Percentiles rank a stretch among this genome's conserved stretches.
Conservation (phyloP, 768 basidiomycete species). For the Pleurotus ostreatus region DNA sequence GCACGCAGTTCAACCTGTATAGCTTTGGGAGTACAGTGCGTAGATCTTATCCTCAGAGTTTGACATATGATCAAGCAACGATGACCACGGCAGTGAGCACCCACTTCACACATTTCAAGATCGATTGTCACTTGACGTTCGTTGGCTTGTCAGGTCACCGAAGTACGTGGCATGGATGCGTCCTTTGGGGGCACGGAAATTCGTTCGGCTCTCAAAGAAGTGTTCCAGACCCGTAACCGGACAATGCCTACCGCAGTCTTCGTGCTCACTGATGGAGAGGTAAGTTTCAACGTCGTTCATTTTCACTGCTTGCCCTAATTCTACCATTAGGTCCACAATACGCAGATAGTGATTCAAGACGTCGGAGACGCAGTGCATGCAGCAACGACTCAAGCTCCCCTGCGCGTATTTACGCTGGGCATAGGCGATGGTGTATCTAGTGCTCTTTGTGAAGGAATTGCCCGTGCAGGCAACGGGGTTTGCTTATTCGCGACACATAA, state of each 20-base stretch:
- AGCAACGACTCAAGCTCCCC: conserved; percentile 23
- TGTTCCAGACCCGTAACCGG: conserved; percentile 29
- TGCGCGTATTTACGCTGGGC: conserved; percentile 56
- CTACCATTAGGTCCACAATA: conserved; percentile 16
- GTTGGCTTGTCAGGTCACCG: conserved; percentile 26
- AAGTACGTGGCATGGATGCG: conserved; percentile 36
- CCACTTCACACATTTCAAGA: background rate
- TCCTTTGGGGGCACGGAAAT: conserved; percentile 53
- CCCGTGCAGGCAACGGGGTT: conserved; percentile 47
- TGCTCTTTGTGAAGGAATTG: conserved; percentile 50
- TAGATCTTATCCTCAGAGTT: conserved; percentile 32
- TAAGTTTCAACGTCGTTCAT: conserved; percentile 15
- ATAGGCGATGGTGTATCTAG: conserved; percentile 50
- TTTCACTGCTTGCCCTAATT: background rate
- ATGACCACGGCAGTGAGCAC: conserved; percentile 34
- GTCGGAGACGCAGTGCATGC: conserved; percentile 27
- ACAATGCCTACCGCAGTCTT: conserved; percentile 45
- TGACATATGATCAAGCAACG: conserved; percentile 24
- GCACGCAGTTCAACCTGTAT: conserved; percentile 53
- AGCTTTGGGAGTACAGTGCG: conserved; percentile 37
- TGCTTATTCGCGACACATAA: conserved; percentile 40
- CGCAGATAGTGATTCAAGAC: conserved; percentile 15
- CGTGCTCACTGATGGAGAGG: conserved; percentile 56
- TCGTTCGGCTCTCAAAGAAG: conserved; percentile 30
- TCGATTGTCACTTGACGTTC: too few relatives aligned